phyloP scores from a whole-genome alignment of 1,139 yeast genomes.

The Magnusiomyces paraingens region DNA sequence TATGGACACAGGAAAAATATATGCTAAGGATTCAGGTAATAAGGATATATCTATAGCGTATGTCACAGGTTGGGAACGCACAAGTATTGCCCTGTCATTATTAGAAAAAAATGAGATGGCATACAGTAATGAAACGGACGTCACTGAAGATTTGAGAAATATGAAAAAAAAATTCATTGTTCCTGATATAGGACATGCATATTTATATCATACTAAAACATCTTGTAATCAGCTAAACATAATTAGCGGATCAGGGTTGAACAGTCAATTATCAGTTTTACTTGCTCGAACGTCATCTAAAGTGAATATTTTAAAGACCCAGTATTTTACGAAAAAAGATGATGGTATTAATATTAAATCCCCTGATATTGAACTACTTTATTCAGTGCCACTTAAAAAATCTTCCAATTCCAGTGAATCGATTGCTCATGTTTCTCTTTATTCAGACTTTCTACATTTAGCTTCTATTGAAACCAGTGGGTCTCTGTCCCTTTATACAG shows the following conservation, averaged over 20 bases:
- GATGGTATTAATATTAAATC: background rate
- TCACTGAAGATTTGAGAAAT: background rate
- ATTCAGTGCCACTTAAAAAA: background rate
- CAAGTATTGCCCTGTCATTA: constrained; percentile 1
- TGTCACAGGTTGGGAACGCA: constrained; percentile 2
- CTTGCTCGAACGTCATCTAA: background rate
- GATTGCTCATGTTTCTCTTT: background rate
- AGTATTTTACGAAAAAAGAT: background rate
- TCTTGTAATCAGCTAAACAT: background rate
- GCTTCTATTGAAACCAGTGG: constrained; percentile 2
- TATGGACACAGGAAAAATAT: background rate
- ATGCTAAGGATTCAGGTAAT: background rate
- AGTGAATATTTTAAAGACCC: background rate
- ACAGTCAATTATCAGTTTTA: background rate
- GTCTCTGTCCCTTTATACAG: background rate
- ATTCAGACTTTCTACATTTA: background rate
- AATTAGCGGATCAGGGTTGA: background rate
- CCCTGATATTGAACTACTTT: background rate
- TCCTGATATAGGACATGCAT: constrained; percentile 1
- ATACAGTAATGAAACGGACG: background rate
- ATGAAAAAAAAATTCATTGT: background rate
- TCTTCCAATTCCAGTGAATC: background rate
- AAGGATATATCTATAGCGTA: background rate
- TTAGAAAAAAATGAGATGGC: background rate
- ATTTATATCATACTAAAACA: constrained; percentile 2